Evolutionary conservation across 2,329 filamentous ascomycete species (phyloP).

Genomic region (Hypoxylon sp.): DNA sequence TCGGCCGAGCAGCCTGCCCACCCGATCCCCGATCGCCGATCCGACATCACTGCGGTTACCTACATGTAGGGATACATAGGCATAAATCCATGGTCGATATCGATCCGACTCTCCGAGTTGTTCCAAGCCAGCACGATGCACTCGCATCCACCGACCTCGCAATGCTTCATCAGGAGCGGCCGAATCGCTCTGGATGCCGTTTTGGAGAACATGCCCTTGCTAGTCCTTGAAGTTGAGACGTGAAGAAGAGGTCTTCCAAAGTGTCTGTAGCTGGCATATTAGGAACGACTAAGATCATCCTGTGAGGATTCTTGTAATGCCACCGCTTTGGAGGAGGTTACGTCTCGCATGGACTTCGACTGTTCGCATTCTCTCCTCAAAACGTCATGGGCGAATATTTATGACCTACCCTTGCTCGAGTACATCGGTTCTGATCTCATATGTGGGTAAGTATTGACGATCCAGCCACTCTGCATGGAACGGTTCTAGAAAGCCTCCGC

Average conservation of each 20-base stretch:
- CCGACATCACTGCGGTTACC: background rate
- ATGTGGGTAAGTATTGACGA: background rate
- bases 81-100: background rate
- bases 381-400: constrained; percentile 4
- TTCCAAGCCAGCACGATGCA: background rate
- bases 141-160: background rate
- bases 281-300: background rate
- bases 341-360: background rate
- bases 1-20: background rate
- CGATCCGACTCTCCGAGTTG: background rate
- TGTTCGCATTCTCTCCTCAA: background rate
- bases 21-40: constrained; percentile 2
- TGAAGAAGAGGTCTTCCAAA: no score
- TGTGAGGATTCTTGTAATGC: background rate
- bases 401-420: background rate
- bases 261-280: no score
- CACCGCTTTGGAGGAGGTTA: background rate
- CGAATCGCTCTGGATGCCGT: background rate
- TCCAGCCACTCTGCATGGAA: constrained; percentile 13
- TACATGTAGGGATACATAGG: no score
- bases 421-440: constrained; percentile 6
- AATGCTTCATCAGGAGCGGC: background rate
- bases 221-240: background rate
- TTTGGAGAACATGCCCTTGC: background rate
- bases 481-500: constrained; percentile 4